A percentile compares a stretch with the other conserved stretches of the same genome.
phyloP scores from a whole-genome alignment of 345 rosid species.

The Hevea brasiliensis region DNA sequence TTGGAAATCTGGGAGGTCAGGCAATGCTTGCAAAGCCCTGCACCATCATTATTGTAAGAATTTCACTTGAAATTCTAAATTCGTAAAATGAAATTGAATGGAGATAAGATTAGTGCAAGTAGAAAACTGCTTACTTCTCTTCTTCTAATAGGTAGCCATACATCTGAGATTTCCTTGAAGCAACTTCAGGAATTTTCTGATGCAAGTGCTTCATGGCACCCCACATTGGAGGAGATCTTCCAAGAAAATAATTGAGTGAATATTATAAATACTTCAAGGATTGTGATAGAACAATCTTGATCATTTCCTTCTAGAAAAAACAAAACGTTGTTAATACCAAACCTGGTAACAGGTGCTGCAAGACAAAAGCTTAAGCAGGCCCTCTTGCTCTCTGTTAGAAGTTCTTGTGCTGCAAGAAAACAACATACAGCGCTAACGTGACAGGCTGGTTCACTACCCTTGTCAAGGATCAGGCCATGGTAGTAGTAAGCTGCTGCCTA shows the following conservation, averaged over 20 bases:
- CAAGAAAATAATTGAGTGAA: background rate
- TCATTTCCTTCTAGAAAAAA: background rate
- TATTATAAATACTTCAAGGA: background rate
- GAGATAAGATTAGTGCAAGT: too few species aligned
- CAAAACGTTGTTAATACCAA: constrained; percentile 1
- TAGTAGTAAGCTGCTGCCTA: constrained; percentile 94
- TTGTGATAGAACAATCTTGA: background rate
- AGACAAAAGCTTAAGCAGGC: constrained; percentile 81
- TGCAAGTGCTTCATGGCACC: constrained; percentile 79
- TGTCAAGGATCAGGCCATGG: constrained; percentile 87
- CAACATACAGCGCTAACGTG: constrained; percentile 75
- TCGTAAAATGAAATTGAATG: too few species aligned
- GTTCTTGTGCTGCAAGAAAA: constrained; percentile 83
- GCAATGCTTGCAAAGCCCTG: constrained; percentile 73
- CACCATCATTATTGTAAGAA: constrained; percentile 5
- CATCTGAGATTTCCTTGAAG: constrained; percentile 72
- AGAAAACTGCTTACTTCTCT: constrained; percentile 65
- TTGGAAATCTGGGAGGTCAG: constrained; percentile 87
- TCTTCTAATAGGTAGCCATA: constrained; percentile 83
- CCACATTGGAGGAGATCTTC: constrained; percentile 83
- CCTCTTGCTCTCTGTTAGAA: constrained; percentile 78
- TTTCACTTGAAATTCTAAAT: background rate
- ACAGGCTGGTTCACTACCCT: constrained; percentile 69
- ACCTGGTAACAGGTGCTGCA: constrained; percentile 80
- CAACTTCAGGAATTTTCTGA: constrained; percentile 93